Evolutionary conservation across 75 land plant species (phyloP), one percentile per base, ranked within the genome.

Genomic region (Pinus tabuliformis): DNA sequence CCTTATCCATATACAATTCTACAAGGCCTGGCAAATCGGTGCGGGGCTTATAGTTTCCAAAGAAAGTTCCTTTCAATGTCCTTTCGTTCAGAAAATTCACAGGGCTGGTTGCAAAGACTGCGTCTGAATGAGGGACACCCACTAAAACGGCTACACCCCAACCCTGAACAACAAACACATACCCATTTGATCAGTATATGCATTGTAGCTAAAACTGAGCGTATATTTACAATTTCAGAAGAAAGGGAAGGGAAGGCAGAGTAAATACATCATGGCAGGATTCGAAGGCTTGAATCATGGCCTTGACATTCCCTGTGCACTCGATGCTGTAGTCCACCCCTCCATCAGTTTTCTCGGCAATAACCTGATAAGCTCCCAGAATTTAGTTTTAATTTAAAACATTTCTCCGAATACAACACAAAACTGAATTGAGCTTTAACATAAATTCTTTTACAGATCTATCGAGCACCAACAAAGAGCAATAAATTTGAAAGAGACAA

Each of bases 321-420:
- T 90, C 91, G 56, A 90, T 70, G 57, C 87, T 85, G 62, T 81
- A 73, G 62, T 90, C 90, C 52, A 88, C 91, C 11, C 91, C 91
- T 8, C 91, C 91, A 78, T 87, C 80, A 33, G 87, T 87, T n/a
- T 11, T 18, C 22, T 88, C 87, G 13, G 70, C 78, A 68, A 90
- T 80, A 1, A 90, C 89, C 49, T 45, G 49, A 8, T 45, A 45
- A 45, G 49, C 49, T 45, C 49, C 8, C 7, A 45, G 49, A 45
- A 6, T 45, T 45, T 45, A 45, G 8, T 45, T 45, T 8, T 33
- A 33, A 33, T 33, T 33, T 33, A 33, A 33, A 33, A 33, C 33
- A 33, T 33, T 33, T 33, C 33, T 33, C 2, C 2, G 33, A 33
- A 33, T 33, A 33, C 33, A 33, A 33, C 33, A 33, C 33, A 33